Evolutionary conservation across 768 basidiomycete species (phyloP).

Genomic region (Rossbeevera mucosa): DNA sequence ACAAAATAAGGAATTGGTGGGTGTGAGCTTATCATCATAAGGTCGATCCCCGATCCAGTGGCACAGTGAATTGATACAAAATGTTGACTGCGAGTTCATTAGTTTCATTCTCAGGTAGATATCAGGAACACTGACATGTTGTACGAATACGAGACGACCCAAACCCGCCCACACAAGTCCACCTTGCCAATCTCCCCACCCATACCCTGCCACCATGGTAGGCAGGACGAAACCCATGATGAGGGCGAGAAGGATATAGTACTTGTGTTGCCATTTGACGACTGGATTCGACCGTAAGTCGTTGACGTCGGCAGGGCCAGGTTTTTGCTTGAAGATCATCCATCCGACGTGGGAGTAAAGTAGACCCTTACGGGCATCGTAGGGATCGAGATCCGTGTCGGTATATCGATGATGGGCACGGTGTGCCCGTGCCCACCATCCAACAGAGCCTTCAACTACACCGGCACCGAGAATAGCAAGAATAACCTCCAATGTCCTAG

Average conservation of each 20-base stretch:
- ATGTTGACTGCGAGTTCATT: conserved; percentile 57
- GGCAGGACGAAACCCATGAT: conserved; percentile 66
- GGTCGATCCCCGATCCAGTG: conserved; percentile 90
- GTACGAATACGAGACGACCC: conserved; percentile 65
- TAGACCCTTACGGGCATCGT: conserved; percentile 83
- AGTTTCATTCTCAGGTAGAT: not conserved
- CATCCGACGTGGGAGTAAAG: conserved; percentile 80
- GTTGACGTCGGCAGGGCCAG: conserved; percentile 80
- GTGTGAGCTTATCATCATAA: conserved; percentile 89
- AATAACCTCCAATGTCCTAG: conserved; percentile 74
- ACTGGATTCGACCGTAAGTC: conserved; percentile 75
- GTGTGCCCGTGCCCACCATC: conserved; percentile 96
- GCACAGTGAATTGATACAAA: conserved; percentile 91
- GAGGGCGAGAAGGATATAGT: conserved; percentile 64
- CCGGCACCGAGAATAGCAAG: conserved; percentile 82
- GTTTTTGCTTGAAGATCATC: conserved; percentile 86
- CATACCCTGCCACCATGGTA: conserved; percentile 34
- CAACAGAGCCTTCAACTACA: conserved; percentile 90
- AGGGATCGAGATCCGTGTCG: conserved; percentile 91
- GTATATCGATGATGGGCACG: conserved; percentile 94
- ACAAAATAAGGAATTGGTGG: conserved; percentile 78
- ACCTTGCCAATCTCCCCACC: conserved; percentile 25
- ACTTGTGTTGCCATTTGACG: conserved; percentile 78
- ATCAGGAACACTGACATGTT: conserved; percentile 55
- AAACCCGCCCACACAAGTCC: conserved; percentile 35